phyloP scores from a whole-genome alignment of 306 rosid species.

The Oxytropis ochrocephala region DNA sequence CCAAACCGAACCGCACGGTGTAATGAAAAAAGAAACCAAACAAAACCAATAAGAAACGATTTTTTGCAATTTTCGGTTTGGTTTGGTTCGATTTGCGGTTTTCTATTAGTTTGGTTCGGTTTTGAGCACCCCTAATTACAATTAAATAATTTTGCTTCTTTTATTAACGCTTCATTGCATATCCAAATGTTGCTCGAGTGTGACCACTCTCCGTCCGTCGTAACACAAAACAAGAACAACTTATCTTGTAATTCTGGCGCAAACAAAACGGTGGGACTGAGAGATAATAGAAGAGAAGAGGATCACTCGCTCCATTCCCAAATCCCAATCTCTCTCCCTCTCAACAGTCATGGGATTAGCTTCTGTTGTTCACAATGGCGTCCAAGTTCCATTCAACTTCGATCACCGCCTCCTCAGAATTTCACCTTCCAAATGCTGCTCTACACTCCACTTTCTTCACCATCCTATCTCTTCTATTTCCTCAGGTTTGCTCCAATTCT shows the following conservation, averaged over 20 bases:
- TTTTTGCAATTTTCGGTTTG: too few relatives aligned
- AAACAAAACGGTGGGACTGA: neutral
- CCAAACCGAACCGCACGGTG: too few relatives aligned
- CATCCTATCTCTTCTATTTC: constrained; percentile 23
- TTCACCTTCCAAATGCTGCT: constrained; percentile 35
- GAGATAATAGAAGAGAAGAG: too few relatives aligned
- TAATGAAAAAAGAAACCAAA: too few relatives aligned
- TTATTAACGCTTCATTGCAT: neutral
- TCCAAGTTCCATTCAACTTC: constrained; percentile 34
- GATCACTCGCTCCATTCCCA: neutral
- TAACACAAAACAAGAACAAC: neutral
- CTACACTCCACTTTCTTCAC: constrained; percentile 15
- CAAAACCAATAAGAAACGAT: too few relatives aligned
- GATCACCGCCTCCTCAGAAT: constrained; percentile 11
- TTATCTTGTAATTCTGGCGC: constrained; percentile 6
- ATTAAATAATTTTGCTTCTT: too few relatives aligned
- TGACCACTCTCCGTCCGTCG: neutral
- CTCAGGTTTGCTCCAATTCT: constrained; percentile 31
- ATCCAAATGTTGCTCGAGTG: neutral
- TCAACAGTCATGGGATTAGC: constrained; percentile 49
- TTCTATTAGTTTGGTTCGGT: too few relatives aligned
- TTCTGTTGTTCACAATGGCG: constrained; percentile 45
- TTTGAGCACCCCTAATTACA: too few relatives aligned
- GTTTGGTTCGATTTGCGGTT: too few relatives aligned
- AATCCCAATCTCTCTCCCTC: neutral